Conservation (phyloP, 495 filamentous ascomycete species). For the Tetracladium marchalianum region DNA sequence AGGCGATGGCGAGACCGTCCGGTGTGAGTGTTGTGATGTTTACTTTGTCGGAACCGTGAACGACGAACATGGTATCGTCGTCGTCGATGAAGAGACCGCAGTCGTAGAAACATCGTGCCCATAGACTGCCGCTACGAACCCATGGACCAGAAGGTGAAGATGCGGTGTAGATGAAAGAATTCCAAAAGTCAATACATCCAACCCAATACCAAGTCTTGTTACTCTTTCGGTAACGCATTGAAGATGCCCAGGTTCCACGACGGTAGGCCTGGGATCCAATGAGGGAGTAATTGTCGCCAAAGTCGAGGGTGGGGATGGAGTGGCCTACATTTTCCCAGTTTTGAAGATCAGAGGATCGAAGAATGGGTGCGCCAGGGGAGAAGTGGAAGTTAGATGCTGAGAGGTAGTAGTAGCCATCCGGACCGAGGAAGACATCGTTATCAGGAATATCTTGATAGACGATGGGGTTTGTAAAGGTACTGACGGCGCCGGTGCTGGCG, state of each 20-base stretch:
- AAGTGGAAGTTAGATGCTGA: conserved; percentile 47
- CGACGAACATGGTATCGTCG: conserved; percentile 45
- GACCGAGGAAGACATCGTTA: conserved; percentile 20
- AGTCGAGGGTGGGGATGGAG: conserved; percentile 41
- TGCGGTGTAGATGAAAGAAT: conserved; percentile 43
- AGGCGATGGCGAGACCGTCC: conserved; percentile 34
- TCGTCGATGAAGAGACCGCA: conserved; percentile 46
- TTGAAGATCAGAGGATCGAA: conserved; percentile 44
- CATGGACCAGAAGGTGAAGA: conserved; percentile 28
- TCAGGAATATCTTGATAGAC: conserved; percentile 24
- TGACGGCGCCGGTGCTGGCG: no score
- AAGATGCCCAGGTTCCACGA: conserved; percentile 45
- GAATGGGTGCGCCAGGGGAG: conserved; percentile 49
- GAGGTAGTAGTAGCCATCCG: conserved; percentile 33
- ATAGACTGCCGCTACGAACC: conserved; percentile 22
- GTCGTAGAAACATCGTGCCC: conserved; percentile 46
- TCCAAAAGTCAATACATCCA: conserved; percentile 38
- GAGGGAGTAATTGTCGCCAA: conserved; percentile 37
- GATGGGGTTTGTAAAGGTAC: conserved; percentile 19
- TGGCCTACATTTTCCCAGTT: conserved; percentile 48
- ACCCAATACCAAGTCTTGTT: conserved; percentile 45
- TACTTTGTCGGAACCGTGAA: conserved; percentile 40
- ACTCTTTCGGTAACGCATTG: conserved; percentile 36
- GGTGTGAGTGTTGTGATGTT: conserved; percentile 37
- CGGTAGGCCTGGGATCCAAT: conserved; percentile 35